A percentile compares a stretch with the other conserved stretches of the same genome.
These are phyloP conservation scores for Gamsiella multidivaricata DNA, from an alignment of 192 early-diverging fungal genomes.

Conservation along the genomic window DNA sequence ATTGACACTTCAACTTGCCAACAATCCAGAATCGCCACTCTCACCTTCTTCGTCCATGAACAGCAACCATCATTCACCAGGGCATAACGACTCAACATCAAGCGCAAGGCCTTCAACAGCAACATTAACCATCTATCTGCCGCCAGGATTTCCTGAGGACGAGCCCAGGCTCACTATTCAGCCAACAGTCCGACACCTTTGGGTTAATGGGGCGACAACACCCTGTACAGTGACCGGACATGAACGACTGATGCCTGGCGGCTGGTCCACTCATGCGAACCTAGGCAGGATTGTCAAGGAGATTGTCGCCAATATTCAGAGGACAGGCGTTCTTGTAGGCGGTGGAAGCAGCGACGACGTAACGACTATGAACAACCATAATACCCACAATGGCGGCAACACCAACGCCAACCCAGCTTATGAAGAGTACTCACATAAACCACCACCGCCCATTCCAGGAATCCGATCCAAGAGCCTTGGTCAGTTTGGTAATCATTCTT, in stretches of 20 bases:
- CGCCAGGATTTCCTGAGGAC: conserved; percentile 63
- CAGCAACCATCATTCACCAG: conserved; percentile 6
- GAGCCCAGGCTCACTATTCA: conserved; percentile 63
- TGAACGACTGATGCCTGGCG: conserved; percentile 49
- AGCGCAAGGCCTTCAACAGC: conserved; percentile 6
- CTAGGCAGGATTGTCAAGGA: conserved; percentile 66
- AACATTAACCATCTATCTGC: conserved; percentile 56
- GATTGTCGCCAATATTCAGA: conserved; percentile 57
- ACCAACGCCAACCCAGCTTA: conserved; percentile 39
- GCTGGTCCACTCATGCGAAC: conserved; percentile 55
- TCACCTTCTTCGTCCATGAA: conserved; percentile 1
- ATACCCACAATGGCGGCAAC: conserved; percentile 11
- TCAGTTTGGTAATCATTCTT: conserved; percentile 5
- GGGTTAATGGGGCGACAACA: conserved; percentile 58
- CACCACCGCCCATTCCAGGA: conserved; percentile 48
- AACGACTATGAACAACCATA: conserved; percentile 7
- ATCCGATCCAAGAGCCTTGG: conserved; percentile 38
- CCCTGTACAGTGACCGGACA: conserved; percentile 58
- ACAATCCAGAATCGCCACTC: conserved; percentile 14
- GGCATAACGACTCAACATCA: not conserved
- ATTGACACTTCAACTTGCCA: conserved; percentile 19
- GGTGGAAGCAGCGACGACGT: conserved; percentile 21
- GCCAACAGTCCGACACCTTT: conserved; percentile 64
- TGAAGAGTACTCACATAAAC: conserved; percentile 52
- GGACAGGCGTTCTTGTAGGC: conserved; percentile 47